phyloP scores from a whole-genome alignment of 1,284 basidiomycete species.

The Vanrija pseudolonga region DNA sequence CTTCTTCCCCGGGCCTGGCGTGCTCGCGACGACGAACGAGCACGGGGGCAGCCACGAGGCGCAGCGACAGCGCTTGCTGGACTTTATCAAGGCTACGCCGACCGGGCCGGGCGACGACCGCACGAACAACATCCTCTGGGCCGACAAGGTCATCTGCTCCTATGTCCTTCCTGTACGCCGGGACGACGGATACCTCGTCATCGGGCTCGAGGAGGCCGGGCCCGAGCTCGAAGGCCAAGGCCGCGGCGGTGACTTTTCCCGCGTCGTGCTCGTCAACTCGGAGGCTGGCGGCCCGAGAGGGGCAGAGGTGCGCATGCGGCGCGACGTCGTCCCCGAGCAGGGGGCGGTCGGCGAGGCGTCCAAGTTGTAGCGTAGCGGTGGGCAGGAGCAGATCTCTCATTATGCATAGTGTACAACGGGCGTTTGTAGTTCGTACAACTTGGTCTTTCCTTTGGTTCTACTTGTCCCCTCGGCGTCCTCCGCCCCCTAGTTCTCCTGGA shows the following conservation, averaged over 20 bases:
- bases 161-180: not conserved
- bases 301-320: not conserved
- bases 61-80: not conserved
- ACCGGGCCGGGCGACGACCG: not conserved
- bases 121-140: slow-evolving; percentile 6
- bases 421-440: too few species aligned
- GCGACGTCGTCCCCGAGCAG: too few species aligned
- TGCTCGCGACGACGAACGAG: not conserved
- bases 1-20: slow-evolving; percentile 3
- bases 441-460: too few species aligned
- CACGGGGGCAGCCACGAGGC: not conserved
- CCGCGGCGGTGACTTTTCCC: not conserved
- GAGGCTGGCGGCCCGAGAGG: not conserved
- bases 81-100: not conserved
- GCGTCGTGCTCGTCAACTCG: not conserved
- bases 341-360: too few species aligned
- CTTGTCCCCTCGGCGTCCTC: too few species aligned
- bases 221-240: not conserved
- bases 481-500: too few species aligned
- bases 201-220: not conserved
- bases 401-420: too few species aligned
- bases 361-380: too few species aligned
- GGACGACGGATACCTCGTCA: not conserved
- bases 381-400: too few species aligned
- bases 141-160: slow-evolving; percentile 14